Conservation (phyloP, 352 stramenopile genomes). For the Stramenopiles sp. region DNA sequence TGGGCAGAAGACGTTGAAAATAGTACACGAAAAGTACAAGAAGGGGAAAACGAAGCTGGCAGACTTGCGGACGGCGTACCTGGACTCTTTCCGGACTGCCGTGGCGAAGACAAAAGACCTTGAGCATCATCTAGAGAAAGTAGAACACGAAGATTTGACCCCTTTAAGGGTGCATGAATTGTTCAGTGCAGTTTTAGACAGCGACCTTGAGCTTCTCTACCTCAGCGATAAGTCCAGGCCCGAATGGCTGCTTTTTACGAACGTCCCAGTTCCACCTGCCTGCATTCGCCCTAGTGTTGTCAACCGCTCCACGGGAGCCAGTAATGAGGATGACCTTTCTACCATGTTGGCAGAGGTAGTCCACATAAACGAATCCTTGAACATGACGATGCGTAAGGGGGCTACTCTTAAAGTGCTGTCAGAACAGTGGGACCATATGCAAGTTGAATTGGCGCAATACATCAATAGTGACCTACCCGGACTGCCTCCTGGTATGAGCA, state of each 20-base stretch:
- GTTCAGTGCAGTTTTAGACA: conserved; percentile 23
- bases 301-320: conserved; percentile 81
- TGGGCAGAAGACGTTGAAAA: conserved; percentile 80
- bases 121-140: conserved; percentile 7
- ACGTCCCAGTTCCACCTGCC: conserved; percentile 92
- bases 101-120: not conserved
- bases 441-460: conserved; percentile 85
- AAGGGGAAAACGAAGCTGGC: conserved; percentile 30
- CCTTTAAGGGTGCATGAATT: conserved; percentile 28
- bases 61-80: conserved; percentile 17
- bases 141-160: conserved; percentile 55
- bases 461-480: conserved; percentile 97
- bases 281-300: conserved; percentile 93
- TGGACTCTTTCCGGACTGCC: not conserved
- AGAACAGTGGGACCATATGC: conserved; percentile 97
- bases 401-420: conserved; percentile 93
- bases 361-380: conserved; percentile 89
- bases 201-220: conserved; percentile 31
- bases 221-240: conserved; percentile 38
- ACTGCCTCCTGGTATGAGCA: conserved; percentile 72
- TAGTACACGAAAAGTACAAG: conserved; percentile 93
- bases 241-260: conserved; percentile 89
- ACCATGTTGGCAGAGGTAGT: conserved; percentile 98
- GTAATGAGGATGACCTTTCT: conserved; percentile 95
- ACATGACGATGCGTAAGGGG: conserved; percentile 74